These are phyloP conservation scores for Annulohypoxylon stygium DNA, from an alignment of 495 filamentous ascomycete species.

Conservation along the genomic window DNA sequence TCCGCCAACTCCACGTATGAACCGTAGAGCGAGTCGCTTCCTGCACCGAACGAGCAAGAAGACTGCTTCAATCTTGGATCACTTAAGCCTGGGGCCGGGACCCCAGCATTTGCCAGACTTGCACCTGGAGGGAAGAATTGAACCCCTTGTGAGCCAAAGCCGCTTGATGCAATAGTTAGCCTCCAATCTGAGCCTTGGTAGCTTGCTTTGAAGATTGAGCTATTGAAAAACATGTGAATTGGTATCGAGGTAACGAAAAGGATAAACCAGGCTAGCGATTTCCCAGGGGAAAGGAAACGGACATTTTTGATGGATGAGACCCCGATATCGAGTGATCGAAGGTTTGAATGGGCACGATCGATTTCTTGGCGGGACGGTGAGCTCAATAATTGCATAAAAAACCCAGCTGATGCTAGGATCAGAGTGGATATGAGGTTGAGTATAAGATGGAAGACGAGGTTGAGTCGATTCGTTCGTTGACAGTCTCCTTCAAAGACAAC, in stretches of 20 bases:
- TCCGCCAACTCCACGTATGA: not conserved
- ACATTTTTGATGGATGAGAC: conserved; percentile 33
- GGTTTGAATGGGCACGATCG: conserved; percentile 13
- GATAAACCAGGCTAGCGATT: conserved; percentile 14
- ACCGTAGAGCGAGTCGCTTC: not conserved
- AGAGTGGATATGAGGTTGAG: conserved; percentile 54
- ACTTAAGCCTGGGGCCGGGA: not conserved
- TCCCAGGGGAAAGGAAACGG: conserved; percentile 11
- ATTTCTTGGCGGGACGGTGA: conserved; percentile 33
- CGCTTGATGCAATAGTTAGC: conserved; percentile 25
- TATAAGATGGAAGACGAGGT: conserved; percentile 44
- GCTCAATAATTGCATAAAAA: conserved; percentile 58
- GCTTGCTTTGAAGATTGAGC: conserved; percentile 31
- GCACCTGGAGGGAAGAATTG: conserved; percentile 36
- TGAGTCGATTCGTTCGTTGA: not conserved
- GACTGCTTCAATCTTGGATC: not conserved
- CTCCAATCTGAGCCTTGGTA: conserved; percentile 29
- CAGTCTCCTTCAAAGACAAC: conserved; percentile 23
- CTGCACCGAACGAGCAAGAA: not conserved
- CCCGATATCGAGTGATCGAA: conserved; percentile 39
- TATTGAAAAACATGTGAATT: conserved; percentile 39
- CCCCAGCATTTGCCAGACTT: conserved; percentile 25
- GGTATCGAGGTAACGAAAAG: conserved; percentile 27
- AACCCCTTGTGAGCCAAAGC: conserved; percentile 16
- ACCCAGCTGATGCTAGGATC: conserved; percentile 53